phyloP scores from a whole-genome alignment of 2,329 filamentous ascomycete genomes.

The Exophiala bonariae region DNA sequence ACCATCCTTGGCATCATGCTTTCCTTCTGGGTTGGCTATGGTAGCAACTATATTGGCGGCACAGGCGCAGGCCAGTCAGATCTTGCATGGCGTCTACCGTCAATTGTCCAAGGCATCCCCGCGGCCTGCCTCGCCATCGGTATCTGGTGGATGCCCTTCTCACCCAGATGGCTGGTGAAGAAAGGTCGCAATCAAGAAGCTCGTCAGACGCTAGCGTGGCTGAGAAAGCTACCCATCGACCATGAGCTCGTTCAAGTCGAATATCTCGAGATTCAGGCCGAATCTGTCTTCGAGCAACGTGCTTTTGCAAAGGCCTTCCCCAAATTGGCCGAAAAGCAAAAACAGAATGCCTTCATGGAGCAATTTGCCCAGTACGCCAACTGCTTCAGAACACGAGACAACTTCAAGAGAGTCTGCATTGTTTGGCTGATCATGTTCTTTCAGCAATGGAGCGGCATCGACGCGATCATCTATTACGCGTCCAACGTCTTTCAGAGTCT shows the following conservation, averaged over 20 bases:
- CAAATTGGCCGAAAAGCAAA: constrained; percentile 59
- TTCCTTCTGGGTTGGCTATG: constrained; percentile 43
- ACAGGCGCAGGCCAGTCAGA: constrained; percentile 60
- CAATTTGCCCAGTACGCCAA: constrained; percentile 52
- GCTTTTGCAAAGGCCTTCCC: constrained; percentile 68
- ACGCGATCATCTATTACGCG: constrained; percentile 45
- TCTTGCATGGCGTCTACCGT: constrained; percentile 72
- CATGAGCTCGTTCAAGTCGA: constrained; percentile 44
- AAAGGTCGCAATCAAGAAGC: constrained; percentile 72
- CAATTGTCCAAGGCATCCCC: constrained; percentile 51
- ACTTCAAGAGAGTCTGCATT: constrained; percentile 45
- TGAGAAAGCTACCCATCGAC: constrained; percentile 52
- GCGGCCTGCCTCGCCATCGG: constrained; percentile 38
- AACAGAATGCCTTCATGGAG: constrained; percentile 65
- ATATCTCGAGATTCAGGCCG: constrained; percentile 80
- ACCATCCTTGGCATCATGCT: constrained; percentile 48
- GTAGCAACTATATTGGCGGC: constrained; percentile 64
- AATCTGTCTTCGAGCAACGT: constrained; percentile 74
- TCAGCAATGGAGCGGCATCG: constrained; percentile 52
- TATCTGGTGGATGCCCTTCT: constrained; percentile 52
- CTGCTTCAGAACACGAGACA: constrained; percentile 37
- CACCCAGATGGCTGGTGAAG: constrained; percentile 61
- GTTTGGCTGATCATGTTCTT: constrained; percentile 43
- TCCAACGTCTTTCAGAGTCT: constrained; percentile 37
- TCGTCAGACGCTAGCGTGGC: constrained; percentile 62